Conservation (phyloP, 2,329 filamentous ascomycete species). For the Aspergillus aculeatinus region DNA sequence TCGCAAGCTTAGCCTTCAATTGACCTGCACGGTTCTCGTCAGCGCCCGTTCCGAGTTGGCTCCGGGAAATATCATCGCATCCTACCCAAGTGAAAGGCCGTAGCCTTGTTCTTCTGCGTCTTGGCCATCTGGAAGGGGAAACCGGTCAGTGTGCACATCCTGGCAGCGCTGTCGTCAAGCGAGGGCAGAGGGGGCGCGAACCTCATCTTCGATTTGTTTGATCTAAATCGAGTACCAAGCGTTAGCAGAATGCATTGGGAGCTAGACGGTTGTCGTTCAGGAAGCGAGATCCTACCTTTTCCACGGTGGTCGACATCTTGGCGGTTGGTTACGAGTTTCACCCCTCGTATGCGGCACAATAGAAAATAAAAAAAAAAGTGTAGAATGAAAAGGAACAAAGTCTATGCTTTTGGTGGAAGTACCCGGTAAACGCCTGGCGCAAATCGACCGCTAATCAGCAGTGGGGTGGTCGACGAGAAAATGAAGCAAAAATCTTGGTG, state of each 20-base stretch:
- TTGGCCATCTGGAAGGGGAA: constrained; percentile 71
- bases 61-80: constrained; percentile 10
- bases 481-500: background rate
- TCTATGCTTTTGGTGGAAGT: background rate
- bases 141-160: constrained; percentile 14
- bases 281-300: constrained; percentile 66
- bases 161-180: background rate
- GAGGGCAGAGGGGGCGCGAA: constrained; percentile 48
- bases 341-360: constrained; percentile 18
- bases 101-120: constrained; percentile 97
- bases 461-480: constrained; percentile 14
- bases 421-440: background rate
- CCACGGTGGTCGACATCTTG: constrained; percentile 94
- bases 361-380: constrained; percentile 11
- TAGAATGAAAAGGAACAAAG: constrained; percentile 1
- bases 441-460: constrained; percentile 5
- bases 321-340: constrained; percentile 27
- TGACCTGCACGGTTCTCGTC: constrained; percentile 55
- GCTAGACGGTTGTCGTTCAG: too few species aligned
- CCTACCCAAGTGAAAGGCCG: constrained; percentile 80
- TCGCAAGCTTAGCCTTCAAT: constrained; percentile 96
- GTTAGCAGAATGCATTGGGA: constrained; percentile 27
- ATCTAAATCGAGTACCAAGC: constrained; percentile 59
- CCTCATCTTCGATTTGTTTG: constrained; percentile 94
- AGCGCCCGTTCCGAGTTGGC: constrained; percentile 17